phyloP scores from a whole-genome alignment of 495 filamentous ascomycete species.

The Parmelia sp. region DNA sequence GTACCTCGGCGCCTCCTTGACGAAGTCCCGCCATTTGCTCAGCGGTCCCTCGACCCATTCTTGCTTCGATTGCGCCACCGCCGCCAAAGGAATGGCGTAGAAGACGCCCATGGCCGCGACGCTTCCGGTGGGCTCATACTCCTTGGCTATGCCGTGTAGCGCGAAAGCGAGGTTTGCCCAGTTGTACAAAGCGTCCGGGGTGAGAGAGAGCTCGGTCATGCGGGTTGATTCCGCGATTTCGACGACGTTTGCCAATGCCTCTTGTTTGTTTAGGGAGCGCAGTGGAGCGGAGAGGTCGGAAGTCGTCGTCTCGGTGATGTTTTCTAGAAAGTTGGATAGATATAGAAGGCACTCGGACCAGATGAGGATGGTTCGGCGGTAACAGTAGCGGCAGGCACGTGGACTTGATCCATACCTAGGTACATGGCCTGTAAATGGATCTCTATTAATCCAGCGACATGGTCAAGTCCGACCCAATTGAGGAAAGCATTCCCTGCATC shows the following conservation, averaged over 20 bases:
- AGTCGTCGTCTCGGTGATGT: too few species aligned
- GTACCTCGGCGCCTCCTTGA: neutral
- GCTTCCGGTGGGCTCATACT: conserved; percentile 45
- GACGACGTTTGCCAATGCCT: neutral
- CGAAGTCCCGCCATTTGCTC: conserved; percentile 42
- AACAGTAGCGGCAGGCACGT: too few species aligned
- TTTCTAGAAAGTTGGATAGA: too few species aligned
- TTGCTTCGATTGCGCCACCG: conserved; percentile 34
- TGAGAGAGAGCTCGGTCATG: conserved; percentile 37
- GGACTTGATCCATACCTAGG: too few species aligned
- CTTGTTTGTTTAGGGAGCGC: neutral
- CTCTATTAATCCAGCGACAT: too few species aligned
- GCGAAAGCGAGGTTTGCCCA: conserved; percentile 41
- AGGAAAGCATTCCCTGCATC: too few species aligned
- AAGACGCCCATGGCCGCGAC: conserved; percentile 46
- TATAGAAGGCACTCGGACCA: too few species aligned
- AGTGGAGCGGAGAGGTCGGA: too few species aligned
- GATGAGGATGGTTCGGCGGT: too few species aligned
- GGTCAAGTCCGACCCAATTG: too few species aligned
- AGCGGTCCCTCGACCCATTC: conserved; percentile 41
- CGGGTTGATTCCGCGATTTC: conserved; percentile 17
- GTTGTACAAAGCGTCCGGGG: conserved; percentile 25
- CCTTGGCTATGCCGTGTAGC: conserved; percentile 39
- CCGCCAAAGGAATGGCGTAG: conserved; percentile 37
- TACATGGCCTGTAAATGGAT: too few species aligned